Evolutionary conservation across 2,329 filamentous ascomycete species (phyloP), one percentile per base, ranked within the genome.

Genomic region (Xylaria sp.): DNA sequence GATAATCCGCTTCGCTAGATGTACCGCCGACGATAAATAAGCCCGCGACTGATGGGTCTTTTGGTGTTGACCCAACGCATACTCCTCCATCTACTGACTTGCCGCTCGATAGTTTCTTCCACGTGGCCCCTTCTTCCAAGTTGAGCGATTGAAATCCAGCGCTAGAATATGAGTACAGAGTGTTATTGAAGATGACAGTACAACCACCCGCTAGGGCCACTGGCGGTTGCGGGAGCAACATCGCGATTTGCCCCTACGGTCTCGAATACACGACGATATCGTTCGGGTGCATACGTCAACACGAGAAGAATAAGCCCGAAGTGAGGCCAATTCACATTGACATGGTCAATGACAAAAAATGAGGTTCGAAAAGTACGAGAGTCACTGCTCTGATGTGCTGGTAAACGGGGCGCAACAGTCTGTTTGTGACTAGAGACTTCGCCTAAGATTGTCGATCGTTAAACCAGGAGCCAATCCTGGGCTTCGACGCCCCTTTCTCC

Each of bases 1-100:
- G 78, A 72, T 95, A 96, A 49, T 79, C 78, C 0, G 78, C 73
- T 15, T 81, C 77, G 60, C 73, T 74, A 25, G 82, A 80, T 41
- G 81, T 84, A 49, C 94, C 94, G 68, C 94, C 94, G 37, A 98
- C 87, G 47, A 97, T 83, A 73, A 90, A 97, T 29, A 97, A 82
- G 25, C 84, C 90, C 4, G 89, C 82, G 53, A 85, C 78, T 40
- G 81, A 78, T 17, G 82, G 73, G 65, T 90, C 82, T 19, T 82
- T 83, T 21, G 88, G 83, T 23, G 83, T 85, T 37, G 87, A 88
- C 57, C 87, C 88, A 21, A 96, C 90, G 76, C 94, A 98, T 6
- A 87, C 86, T 40, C 85, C 91, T 46, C 90, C 91, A 1, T 85
- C 87, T 21, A 97, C 90, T 17, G 87, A 80, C 63, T 88, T 83